A percentile compares a stretch with the other conserved stretches of the same genome.
Conservation (phyloP, 2,329 filamentous ascomycete genomes). For the Cladosporium colombiae region DNA sequence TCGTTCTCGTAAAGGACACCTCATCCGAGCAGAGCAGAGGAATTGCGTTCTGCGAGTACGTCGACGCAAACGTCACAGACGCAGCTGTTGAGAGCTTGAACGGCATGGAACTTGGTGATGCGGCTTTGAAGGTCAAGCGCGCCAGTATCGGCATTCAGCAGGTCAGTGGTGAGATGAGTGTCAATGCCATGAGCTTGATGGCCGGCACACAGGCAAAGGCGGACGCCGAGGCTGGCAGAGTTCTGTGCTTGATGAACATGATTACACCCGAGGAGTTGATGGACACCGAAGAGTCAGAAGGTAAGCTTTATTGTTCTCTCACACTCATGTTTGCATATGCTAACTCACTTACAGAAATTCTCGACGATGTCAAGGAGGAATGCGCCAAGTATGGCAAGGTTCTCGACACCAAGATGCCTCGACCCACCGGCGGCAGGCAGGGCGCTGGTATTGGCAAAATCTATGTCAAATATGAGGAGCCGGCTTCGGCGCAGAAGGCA, state of each 20-base stretch:
- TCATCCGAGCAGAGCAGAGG: slow-evolving; percentile 79
- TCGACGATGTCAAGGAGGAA: slow-evolving; percentile 90
- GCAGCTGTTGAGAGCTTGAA: slow-evolving; percentile 89
- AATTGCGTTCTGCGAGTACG: slow-evolving; percentile 95
- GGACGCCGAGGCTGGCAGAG: slow-evolving; percentile 76
- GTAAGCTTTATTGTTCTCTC: neutral
- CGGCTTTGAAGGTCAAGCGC: slow-evolving; percentile 78
- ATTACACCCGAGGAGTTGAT: slow-evolving; percentile 93
- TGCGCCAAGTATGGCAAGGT: slow-evolving; percentile 88
- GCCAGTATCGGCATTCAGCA: slow-evolving; percentile 95
- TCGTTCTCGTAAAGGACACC: slow-evolving; percentile 83
- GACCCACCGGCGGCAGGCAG: slow-evolving; percentile 79
- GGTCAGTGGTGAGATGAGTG: slow-evolving; percentile 90
- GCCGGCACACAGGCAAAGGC: slow-evolving; percentile 77
- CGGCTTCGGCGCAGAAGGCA: slow-evolving; percentile 78
- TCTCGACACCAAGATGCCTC: slow-evolving; percentile 86
- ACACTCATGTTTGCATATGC: neutral
- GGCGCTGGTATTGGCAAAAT: slow-evolving; percentile 95
- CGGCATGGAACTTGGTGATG: slow-evolving; percentile 88
- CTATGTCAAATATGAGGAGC: slow-evolving; percentile 85
- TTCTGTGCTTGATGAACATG: slow-evolving; percentile 96
- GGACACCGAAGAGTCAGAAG: slow-evolving; percentile 71
- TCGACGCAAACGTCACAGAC: slow-evolving; percentile 72
- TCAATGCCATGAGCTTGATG: slow-evolving; percentile 97
- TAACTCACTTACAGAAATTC: slow-evolving; percentile 69